These are phyloP conservation scores for Phytopythium mirpurense DNA, from an alignment of 352 stramenopile genomes.

Conservation along the genomic window DNA sequence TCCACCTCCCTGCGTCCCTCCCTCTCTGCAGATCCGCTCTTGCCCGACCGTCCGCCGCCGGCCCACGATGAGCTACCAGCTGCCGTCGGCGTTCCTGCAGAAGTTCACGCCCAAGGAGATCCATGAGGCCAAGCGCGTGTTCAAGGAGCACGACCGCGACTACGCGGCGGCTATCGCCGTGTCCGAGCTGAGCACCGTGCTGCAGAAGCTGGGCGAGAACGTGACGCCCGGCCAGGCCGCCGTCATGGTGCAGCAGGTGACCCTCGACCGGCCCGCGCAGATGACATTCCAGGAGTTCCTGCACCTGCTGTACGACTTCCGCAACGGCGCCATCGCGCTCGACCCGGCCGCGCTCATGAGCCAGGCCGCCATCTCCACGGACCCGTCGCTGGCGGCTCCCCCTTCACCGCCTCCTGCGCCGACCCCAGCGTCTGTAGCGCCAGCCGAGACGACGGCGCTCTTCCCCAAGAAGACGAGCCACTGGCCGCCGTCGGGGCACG, in stretches of 20 bases:
- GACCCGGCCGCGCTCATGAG: slow-evolving; percentile 37
- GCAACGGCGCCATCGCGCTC: slow-evolving; percentile 55
- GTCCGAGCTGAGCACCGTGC: slow-evolving; percentile 45
- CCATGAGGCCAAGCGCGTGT: slow-evolving; percentile 81
- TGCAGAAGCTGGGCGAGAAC: slow-evolving; percentile 79
- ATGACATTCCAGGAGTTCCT: slow-evolving; percentile 85
- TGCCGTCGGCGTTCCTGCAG: slow-evolving; percentile 77
- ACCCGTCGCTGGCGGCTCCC: not conserved
- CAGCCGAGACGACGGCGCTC: slow-evolving; percentile 9
- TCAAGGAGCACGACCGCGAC: slow-evolving; percentile 81
- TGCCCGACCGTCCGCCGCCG: too few relatives aligned
- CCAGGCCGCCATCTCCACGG: slow-evolving; percentile 30
- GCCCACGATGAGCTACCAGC: slow-evolving; percentile 81
- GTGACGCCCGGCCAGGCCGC: slow-evolving; percentile 51
- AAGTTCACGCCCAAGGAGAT: slow-evolving; percentile 88
- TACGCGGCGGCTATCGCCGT: slow-evolving; percentile 48
- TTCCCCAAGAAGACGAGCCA: slow-evolving; percentile 19
- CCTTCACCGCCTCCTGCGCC: not conserved
- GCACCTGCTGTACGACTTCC: slow-evolving; percentile 67
- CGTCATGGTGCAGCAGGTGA: slow-evolving; percentile 64
- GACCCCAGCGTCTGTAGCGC: slow-evolving; percentile 4
- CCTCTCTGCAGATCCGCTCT: too few relatives aligned
- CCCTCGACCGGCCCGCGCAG: slow-evolving; percentile 30
- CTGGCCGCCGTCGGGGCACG: slow-evolving; percentile 8
- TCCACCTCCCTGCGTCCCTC: not conserved